Percentiles rank a stretch among this genome's conserved stretches.
Evolutionary conservation across 164 flowering plant genomes (phyloP).

Genomic region (Berberis thunbergii): DNA sequence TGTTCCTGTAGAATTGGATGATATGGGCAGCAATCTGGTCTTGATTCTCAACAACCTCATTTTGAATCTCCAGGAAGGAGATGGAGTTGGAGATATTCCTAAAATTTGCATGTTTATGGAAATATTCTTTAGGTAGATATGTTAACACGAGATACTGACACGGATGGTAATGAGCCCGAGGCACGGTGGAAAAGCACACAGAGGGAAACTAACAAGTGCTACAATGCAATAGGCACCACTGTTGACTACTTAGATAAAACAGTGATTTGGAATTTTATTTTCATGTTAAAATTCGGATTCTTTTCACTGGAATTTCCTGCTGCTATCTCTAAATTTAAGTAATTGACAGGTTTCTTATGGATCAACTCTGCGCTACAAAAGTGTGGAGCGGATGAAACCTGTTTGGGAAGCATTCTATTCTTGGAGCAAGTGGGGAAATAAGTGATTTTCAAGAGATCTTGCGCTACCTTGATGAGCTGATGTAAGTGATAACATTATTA

Average conservation of each 20-base stretch:
- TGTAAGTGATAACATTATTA: slow-evolving; percentile 36
- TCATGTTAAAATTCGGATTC: background rate
- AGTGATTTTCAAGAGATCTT: slow-evolving; percentile 95
- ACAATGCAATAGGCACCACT: background rate
- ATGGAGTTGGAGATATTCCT: too few species aligned
- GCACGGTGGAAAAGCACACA: background rate
- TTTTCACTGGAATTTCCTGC: background rate
- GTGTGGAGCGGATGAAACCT: slow-evolving; percentile 77
- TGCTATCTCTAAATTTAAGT: background rate
- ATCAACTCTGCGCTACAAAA: slow-evolving; percentile 84
- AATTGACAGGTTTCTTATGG: slow-evolving; percentile 81
- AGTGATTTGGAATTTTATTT: background rate
- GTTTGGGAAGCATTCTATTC: slow-evolving; percentile 87
- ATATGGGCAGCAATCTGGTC: too few species aligned
- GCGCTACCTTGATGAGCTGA: slow-evolving; percentile 82
- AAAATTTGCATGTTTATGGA: too few species aligned
- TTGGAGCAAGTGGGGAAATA: slow-evolving; percentile 98
- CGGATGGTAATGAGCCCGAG: too few species aligned
- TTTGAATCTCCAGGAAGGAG: too few species aligned
- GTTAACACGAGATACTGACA: too few species aligned
- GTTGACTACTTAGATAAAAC: background rate
- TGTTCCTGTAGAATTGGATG: too few species aligned
- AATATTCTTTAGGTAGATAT: too few species aligned
- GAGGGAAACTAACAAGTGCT: background rate
- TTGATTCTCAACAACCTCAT: too few species aligned